A percentile compares a stretch with the other conserved stretches of the same genome.
These are phyloP conservation scores for Macrotyloma uniflorum DNA, from an alignment of 306 rosid species.

Conservation along the genomic window DNA sequence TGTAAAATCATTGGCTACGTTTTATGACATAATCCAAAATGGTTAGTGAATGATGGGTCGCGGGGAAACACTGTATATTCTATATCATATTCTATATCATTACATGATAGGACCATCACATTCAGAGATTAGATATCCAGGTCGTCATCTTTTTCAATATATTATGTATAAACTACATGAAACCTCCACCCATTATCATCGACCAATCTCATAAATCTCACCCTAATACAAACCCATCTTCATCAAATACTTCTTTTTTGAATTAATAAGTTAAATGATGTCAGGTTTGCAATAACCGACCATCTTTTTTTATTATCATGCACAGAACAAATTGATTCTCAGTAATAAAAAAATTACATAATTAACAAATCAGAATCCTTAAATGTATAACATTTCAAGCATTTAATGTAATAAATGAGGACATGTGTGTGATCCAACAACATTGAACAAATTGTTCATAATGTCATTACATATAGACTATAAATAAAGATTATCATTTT, in stretches of 20 bases:
- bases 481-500: too few species aligned
- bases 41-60: conserved; percentile 12
- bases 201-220: background rate
- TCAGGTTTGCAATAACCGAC: background rate
- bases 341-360: too few species aligned
- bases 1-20: background rate
- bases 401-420: too few species aligned
- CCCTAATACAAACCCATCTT: background rate
- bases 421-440: too few species aligned
- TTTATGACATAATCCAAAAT: background rate
- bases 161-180: background rate
- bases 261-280: background rate
- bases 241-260: background rate
- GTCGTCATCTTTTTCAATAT: background rate
- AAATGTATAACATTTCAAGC: too few species aligned
- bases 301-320: background rate
- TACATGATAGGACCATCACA: background rate
- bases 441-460: too few species aligned
- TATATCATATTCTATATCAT: background rate
- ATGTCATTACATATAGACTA: too few species aligned
- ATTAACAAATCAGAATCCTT: too few species aligned
- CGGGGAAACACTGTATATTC: conserved; percentile 9
- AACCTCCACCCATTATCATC: background rate
- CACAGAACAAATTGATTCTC: background rate
- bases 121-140: conserved; percentile 3